Base-by-base conservation (phyloP, 2,329 filamentous ascomycete species). In the Escovopsis weberi region DNA sequence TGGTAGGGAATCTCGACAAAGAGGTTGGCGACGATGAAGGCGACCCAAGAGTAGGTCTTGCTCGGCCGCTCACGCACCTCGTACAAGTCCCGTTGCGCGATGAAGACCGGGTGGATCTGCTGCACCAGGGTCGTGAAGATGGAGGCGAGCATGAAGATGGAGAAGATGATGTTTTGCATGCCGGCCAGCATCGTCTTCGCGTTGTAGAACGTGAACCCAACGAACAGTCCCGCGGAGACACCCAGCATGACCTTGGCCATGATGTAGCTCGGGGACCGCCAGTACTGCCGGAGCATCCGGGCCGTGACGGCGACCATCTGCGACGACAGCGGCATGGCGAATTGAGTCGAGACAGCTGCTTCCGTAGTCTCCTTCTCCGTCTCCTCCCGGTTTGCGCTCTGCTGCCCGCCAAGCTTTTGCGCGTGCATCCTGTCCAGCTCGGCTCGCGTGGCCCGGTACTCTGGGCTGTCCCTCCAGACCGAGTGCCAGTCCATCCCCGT, bases 241-340 rank as follows among this genome's bases (percentile, higher is more conserved):
- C 64, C 78, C 15, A 89, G 71, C 1, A 69, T 57, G 2, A 74
- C 58, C 63, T 89, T 89, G 44, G 82, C 74, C 59, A 85, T 82
- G 53, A 91, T 78, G 60, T 91, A 91, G 10, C 69, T 68, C 0
- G 85, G 85, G 43, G 78, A 85, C 38, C 85, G 74, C 83, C 85
- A 89, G 67, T 88, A 88, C 55, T 91, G 85, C 53, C 85, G 74
- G 61, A 87, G 87, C 6, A 87, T 75, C 44, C 85, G 78, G 8
- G 68, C 51, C 2, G 75, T 76, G 36, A 85, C 82, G 45, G 78
- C 68, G 37, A 59, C 61, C 1, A 89, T 60, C 55, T 94, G 87
- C 0, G 65, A 53, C 0, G 45, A 46, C 54, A 93, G 83, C 0
- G 85, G 79, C 51, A 84, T 82, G 4, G 87, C 86, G 47, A 93